A percentile compares a stretch with the other conserved stretches of the same genome.
These are phyloP conservation scores for Trichoderma virens DNA, from an alignment of 495 filamentous ascomycete species.

Conservation along the genomic window DNA sequence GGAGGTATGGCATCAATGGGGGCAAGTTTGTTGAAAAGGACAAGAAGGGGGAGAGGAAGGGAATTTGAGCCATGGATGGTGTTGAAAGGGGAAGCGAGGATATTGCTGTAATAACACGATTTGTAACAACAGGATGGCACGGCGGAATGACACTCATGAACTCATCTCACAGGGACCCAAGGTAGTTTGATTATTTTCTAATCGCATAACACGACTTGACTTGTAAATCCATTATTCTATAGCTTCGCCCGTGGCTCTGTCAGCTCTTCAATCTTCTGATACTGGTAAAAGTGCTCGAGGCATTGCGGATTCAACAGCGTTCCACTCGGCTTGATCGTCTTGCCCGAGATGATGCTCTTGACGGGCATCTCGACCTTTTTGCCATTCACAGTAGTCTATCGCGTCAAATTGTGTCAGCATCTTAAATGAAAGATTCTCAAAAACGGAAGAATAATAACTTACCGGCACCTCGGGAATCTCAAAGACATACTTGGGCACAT, in stretches of 20 bases:
- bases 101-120: neutral
- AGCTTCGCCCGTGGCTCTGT: constrained; percentile 37
- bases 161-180: neutral
- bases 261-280: constrained; percentile 67
- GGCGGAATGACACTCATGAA: neutral
- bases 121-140: neutral
- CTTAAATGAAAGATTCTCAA: neutral
- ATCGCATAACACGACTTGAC: neutral
- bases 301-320: constrained; percentile 70
- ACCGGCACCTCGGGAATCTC: constrained; percentile 75
- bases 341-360: constrained; percentile 75
- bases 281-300: constrained; percentile 71
- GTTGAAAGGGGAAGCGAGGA: neutral
- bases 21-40: constrained; percentile 19
- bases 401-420: neutral
- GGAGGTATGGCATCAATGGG: constrained; percentile 29
- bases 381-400: constrained; percentile 68
- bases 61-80: neutral
- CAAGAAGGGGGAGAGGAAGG: neutral
- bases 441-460: constrained; percentile 27
- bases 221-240: constrained; percentile 17
- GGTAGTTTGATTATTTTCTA: too few species aligned
- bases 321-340: constrained; percentile 64
- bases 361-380: constrained; percentile 84
- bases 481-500: constrained; percentile 73